A percentile compares a stretch with the other conserved stretches of the same genome.
phyloP scores from a whole-genome alignment of 331 rosid genomes.

The Cydonia oblonga region DNA sequence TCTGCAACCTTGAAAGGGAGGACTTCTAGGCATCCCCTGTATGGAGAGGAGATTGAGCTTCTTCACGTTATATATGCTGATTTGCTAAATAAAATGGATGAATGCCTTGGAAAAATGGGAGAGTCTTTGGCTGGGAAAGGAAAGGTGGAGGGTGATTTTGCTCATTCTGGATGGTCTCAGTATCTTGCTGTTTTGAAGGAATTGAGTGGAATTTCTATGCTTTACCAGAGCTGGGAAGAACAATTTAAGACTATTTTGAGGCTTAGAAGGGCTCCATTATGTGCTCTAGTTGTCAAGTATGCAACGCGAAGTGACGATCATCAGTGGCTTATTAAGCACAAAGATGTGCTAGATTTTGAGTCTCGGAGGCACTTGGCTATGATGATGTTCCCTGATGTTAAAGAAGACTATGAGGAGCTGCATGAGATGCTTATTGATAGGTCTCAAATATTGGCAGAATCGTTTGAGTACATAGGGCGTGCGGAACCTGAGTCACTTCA shows the following conservation, averaged over 20 bases:
- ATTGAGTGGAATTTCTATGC: conserved; percentile 35
- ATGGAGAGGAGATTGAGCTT: conserved; percentile 30
- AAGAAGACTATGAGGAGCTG: conserved; percentile 54
- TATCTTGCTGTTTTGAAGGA: conserved; percentile 56
- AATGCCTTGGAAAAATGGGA: conserved; percentile 40
- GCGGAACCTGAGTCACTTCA: conserved; percentile 40
- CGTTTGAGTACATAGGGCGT: conserved; percentile 47
- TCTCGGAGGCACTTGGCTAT: conserved; percentile 67
- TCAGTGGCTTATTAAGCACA: conserved; percentile 53
- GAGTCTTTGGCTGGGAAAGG: too few species aligned
- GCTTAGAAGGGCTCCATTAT: conserved; percentile 22
- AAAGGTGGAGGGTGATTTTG: conserved; percentile 9
- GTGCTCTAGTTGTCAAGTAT: conserved; percentile 30
- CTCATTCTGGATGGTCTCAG: conserved; percentile 33
- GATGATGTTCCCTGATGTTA: conserved; percentile 53
- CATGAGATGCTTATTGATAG: conserved; percentile 81
- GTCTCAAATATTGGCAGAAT: conserved; percentile 58
- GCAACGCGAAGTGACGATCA: conserved; percentile 38
- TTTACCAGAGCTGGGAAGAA: conserved; percentile 42
- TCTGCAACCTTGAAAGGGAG: neutral
- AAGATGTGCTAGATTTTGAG: conserved; percentile 43
- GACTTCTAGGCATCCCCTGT: conserved; percentile 12
- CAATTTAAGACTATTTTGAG: conserved; percentile 38
- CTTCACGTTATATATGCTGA: conserved; percentile 22
- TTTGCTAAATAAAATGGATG: conserved; percentile 38